Evolutionary conservation across 2,329 filamentous ascomycete species (phyloP).

Genomic region (Clarireedia homoeocarpa): DNA sequence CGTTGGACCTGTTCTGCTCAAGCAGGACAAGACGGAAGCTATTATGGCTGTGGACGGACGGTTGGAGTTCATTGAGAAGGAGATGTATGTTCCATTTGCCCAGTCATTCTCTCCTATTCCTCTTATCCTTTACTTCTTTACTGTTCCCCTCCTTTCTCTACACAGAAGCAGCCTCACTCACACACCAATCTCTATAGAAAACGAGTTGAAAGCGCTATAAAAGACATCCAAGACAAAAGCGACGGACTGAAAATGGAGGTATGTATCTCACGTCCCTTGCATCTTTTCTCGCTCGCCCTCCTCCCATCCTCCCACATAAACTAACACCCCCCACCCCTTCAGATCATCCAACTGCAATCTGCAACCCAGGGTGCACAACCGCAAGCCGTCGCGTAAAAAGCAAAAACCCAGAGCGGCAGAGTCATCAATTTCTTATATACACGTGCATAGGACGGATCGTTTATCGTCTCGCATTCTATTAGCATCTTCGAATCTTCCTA

Average conservation of each 20-base stretch:
- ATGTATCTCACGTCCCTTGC: conserved; percentile 18
- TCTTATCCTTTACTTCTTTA: background rate
- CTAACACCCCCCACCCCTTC: background rate
- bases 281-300: background rate
- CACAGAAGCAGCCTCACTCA: background rate
- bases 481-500: too few relatives aligned
- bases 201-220: conserved; percentile 58
- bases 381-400: too few relatives aligned
- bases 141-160: background rate
- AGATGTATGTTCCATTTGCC: conserved; percentile 58
- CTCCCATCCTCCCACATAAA: too few relatives aligned
- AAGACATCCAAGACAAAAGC: conserved; percentile 54
- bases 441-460: too few relatives aligned
- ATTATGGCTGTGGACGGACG: conserved; percentile 85
- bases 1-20: conserved; percentile 83
- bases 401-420: too few relatives aligned
- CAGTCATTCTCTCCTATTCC: background rate
- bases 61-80: conserved; percentile 85
- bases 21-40: conserved; percentile 89
- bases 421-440: too few relatives aligned
- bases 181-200: conserved; percentile 40
- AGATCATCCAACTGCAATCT: conserved; percentile 10
- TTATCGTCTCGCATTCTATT: too few relatives aligned
- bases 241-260: conserved; percentile 60
- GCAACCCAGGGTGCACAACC: background rate